phyloP scores from a whole-genome alignment of 768 basidiomycete species.

The Xerocomellus chrysenteron region DNA sequence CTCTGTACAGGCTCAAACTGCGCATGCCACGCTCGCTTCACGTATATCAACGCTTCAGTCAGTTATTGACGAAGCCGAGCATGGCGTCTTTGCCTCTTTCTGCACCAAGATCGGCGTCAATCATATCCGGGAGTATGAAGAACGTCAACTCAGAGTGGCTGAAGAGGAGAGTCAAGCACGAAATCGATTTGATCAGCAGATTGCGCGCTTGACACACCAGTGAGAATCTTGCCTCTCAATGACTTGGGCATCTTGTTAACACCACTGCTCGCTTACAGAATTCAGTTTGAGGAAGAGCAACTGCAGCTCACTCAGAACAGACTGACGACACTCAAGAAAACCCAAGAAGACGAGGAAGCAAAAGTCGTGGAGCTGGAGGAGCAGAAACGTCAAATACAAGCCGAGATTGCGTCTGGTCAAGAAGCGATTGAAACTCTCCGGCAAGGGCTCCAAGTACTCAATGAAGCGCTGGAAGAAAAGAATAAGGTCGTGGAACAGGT shows the following conservation, averaged over 20 bases:
- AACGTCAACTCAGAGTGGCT: slow-evolving; percentile 83
- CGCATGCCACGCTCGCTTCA: slow-evolving; percentile 50
- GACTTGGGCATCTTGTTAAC: slow-evolving; percentile 1
- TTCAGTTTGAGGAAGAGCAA: slow-evolving; percentile 80
- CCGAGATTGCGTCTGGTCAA: slow-evolving; percentile 61
- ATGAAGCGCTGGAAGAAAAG: slow-evolving; percentile 69
- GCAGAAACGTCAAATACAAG: slow-evolving; percentile 53
- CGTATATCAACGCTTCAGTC: slow-evolving; percentile 54
- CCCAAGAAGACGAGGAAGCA: slow-evolving; percentile 50
- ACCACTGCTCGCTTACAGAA: slow-evolving; percentile 40
- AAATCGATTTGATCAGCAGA: slow-evolving; percentile 80
- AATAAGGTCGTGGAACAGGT: slow-evolving; percentile 72
- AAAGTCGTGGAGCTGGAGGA: slow-evolving; percentile 54
- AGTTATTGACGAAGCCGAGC: slow-evolving; percentile 76
- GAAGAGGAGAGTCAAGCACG: slow-evolving; percentile 86
- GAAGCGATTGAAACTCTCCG: slow-evolving; percentile 54
- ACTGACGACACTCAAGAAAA: slow-evolving; percentile 50
- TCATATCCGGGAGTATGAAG: slow-evolving; percentile 92
- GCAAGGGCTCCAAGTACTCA: slow-evolving; percentile 58
- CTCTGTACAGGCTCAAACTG: slow-evolving; percentile 48
- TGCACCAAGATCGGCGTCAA: slow-evolving; percentile 75
- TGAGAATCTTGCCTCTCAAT: slow-evolving; percentile 35
- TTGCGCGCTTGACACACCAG: slow-evolving; percentile 85
- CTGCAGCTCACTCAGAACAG: slow-evolving; percentile 65
- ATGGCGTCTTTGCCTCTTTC: slow-evolving; percentile 72